Evolutionary conservation across 2,329 filamentous ascomycete species (phyloP), one percentile per base, ranked within the genome.

Genomic region (Ilyonectria destructans): DNA sequence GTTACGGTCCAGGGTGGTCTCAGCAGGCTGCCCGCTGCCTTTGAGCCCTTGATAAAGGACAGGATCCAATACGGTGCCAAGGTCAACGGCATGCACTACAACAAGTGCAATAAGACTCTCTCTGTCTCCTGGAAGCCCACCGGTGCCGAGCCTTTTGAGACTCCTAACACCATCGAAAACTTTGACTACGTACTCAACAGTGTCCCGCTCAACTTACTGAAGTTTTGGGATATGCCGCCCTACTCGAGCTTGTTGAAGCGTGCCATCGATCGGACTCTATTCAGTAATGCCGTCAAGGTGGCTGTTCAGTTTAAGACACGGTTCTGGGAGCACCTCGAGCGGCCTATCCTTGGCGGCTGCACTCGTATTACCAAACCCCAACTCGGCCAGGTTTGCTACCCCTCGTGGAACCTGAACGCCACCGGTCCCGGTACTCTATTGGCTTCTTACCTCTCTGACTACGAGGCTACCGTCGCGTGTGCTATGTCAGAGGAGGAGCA

Each of bases 261-360:
- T 1, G 73, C 72, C 2, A 78, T 78, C 31, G 70, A 75, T 46
- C 69, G 76, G 3, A 74, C 70, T 2, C 55, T 74, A 58, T 79
- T 74, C 55, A 69, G 67, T 6, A 78, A 69, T 12, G 74, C 75
- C 1, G 70, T 72, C 57, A 81, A 81, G 72, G 83, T 90, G 2
- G 84, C 88, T 0, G 79, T 90, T 2, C 87, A 88, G 72, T 90
- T 88, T 77, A 82, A 86, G 72, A 87, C 87, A 0, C 85, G 88
- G 17, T 77, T 74, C 68, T 77, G 75, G 75, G 73, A 77, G 45
- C 21, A 79, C 66, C 71, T 76, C 12, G 75, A 76, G 17, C 65
- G 65, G 12, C 76, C 76, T 37, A 76, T 77, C 43, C 76, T 74
- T 65, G 78, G 88, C 33, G 87, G 88, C 43, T 90, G 64, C 31